Evolutionary conservation across 768 basidiomycete species (phyloP).

Genomic region (Hygrophorus pudorinus): DNA sequence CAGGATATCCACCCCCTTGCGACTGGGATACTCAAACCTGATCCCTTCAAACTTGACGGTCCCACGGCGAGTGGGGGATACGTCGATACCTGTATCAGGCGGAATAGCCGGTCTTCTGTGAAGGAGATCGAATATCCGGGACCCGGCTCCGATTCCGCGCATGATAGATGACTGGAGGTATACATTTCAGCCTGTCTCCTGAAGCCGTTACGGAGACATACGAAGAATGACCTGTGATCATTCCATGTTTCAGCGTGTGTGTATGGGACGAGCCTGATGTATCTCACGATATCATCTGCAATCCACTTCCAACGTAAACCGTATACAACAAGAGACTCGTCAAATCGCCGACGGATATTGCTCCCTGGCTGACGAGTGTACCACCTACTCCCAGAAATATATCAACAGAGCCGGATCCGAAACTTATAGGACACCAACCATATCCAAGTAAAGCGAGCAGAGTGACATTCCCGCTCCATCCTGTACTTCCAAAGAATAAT

Average conservation of each 20-base stretch:
- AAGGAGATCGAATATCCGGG: slow-evolving; percentile 88
- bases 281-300: slow-evolving; percentile 66
- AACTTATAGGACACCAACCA: slow-evolving; percentile 35
- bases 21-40: slow-evolving; percentile 82
- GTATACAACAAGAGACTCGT: slow-evolving; percentile 88
- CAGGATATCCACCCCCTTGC: slow-evolving; percentile 71
- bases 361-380: slow-evolving; percentile 77
- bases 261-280: no score
- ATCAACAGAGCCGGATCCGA: background rate
- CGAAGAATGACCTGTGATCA: slow-evolving; percentile 36
- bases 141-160: slow-evolving; percentile 91
- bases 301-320: slow-evolving; percentile 74
- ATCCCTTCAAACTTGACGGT: slow-evolving; percentile 75
- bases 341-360: slow-evolving; percentile 86
- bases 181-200: slow-evolving; percentile 18
- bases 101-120: slow-evolving; percentile 72
- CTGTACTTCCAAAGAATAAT: slow-evolving; percentile 87
- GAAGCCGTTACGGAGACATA: slow-evolving; percentile 28
- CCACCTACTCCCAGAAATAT: slow-evolving; percentile 46
- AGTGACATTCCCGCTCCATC: slow-evolving; percentile 91
- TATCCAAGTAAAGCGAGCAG: slow-evolving; percentile 84
- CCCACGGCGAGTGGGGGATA: slow-evolving; percentile 52
- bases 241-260: background rate
- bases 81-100: slow-evolving; percentile 45
- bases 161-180: slow-evolving; percentile 75